Percentiles rank a stretch among this genome's conserved stretches.
Evolutionary conservation across 441 rosid genomes (phyloP).

Genomic region (Codiaeum variegatum): DNA sequence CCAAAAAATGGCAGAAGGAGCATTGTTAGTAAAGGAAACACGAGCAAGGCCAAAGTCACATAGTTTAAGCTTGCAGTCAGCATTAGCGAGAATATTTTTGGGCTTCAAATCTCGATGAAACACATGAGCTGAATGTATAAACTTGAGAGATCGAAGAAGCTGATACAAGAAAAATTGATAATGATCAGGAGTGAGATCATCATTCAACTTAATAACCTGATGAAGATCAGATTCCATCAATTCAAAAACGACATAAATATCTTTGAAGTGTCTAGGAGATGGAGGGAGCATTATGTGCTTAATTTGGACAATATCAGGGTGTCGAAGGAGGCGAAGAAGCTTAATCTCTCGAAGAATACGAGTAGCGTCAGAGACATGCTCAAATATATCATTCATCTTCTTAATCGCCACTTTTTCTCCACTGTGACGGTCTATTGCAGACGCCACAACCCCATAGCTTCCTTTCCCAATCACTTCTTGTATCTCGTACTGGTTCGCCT

Average conservation of each 20-base stretch:
- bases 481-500: constrained; percentile 76
- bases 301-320: constrained; percentile 87
- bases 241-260: constrained; percentile 91
- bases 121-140: constrained; percentile 90
- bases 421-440: constrained; percentile 80
- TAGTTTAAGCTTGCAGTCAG: too few relatives aligned
- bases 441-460: constrained; percentile 94
- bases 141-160: constrained; percentile 94
- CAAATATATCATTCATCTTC: constrained; percentile 94
- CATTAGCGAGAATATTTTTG: too few relatives aligned
- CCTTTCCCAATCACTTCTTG: constrained; percentile 97
- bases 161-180: constrained; percentile 94
- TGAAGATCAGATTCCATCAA: constrained; percentile 98
- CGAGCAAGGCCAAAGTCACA: too few relatives aligned
- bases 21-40: too few relatives aligned
- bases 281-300: constrained; percentile 98
- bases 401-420: constrained; percentile 91
- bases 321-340: constrained; percentile 80
- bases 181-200: constrained; percentile 94
- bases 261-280: constrained; percentile 80
- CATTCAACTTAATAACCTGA: constrained; percentile 90
- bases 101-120: constrained; percentile 70
- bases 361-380: constrained; percentile 96
- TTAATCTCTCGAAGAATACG: constrained; percentile 92
- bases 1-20: too few relatives aligned